Base-by-base conservation (phyloP, 129 eudicot genomes). In the Rutidosis leptorrhynchoides region DNA sequence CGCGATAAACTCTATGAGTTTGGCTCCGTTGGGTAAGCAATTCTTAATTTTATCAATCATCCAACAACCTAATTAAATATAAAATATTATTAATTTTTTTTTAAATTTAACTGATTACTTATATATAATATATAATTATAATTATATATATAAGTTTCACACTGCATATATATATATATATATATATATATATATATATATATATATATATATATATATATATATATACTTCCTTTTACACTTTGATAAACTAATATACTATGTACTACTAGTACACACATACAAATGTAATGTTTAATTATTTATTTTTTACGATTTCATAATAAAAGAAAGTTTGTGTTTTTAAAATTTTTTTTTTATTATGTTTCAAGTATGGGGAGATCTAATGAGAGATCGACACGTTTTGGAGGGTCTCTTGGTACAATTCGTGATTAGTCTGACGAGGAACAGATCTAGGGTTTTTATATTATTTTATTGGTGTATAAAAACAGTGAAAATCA, bases 1-100 rank as follows among this genome's bases (percentile, higher is more conserved):
- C 95, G 95, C 4, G 97, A 93, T 45, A 87, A 87, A 72, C 95
- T 90, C 76, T 90, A 87, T 35, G 92, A 90, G 78, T 90, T 90
- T 72, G 86, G 87, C 62, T 82, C 85, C 72, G 75, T 81, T 56
- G 89, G 95, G 91, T 86, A 79, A 24, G 17, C 22, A 58, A 9
- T 24, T 40, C 16, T 40, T 40, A n/a, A n/a, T n/a, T n/a, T 16
- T 4, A 40, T 40, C 46, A 5, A 3, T 11, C 46, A 40, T 40
- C 46, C 16, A 2, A 40, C n/a, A n/a, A n/a, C n/a, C n/a, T n/a
- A n/a, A n/a, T n/a, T n/a, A n/a, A n/a, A n/a, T n/a, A n/a, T n/a
- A n/a, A n/a, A n/a, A n/a, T n/a, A n/a, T n/a, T n/a, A n/a, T n/a
- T n/a, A n/a, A n/a, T n/a, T n/a, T n/a, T n/a, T n/a, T n/a, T n/a